Conservation (phyloP, 2,329 filamentous ascomycete genomes). For the Aspergillus thermomutatus region DNA sequence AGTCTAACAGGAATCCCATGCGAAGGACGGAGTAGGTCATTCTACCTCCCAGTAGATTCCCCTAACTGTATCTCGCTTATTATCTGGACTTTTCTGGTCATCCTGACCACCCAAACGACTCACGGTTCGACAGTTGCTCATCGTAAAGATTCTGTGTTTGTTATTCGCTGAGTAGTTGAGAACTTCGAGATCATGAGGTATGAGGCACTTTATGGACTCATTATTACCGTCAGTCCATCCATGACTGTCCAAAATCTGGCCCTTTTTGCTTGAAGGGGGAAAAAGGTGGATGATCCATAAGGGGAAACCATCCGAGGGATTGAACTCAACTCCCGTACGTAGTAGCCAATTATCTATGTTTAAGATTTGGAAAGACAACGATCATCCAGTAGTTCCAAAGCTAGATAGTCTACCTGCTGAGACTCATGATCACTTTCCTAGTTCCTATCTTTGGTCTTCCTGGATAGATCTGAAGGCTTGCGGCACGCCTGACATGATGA, state of each 20-base stretch:
- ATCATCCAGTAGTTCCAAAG: neutral
- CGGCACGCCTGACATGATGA: constrained; percentile 15
- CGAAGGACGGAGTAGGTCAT: neutral
- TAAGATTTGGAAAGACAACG: neutral
- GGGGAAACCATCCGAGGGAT: neutral
- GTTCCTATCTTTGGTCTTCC: neutral
- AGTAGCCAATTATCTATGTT: neutral
- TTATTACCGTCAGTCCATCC: neutral
- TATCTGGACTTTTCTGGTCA: neutral
- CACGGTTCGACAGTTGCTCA: neutral
- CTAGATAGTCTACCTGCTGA: neutral
- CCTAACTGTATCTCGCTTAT: neutral
- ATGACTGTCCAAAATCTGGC: neutral
- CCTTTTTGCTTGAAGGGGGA: neutral
- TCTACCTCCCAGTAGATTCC: neutral
- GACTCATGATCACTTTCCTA: neutral
- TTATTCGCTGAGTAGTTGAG: neutral
- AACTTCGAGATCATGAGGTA: neutral
- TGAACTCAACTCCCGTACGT: neutral
- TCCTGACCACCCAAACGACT: neutral
- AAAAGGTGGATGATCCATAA: neutral
- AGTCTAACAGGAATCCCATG: too few relatives aligned
- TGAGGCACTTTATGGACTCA: neutral
- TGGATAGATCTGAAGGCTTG: constrained; percentile 6
- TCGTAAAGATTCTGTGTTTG: neutral